Base-by-base conservation (phyloP, 192 early-diverging fungal species). In the Umbelopsis sp. region DNA sequence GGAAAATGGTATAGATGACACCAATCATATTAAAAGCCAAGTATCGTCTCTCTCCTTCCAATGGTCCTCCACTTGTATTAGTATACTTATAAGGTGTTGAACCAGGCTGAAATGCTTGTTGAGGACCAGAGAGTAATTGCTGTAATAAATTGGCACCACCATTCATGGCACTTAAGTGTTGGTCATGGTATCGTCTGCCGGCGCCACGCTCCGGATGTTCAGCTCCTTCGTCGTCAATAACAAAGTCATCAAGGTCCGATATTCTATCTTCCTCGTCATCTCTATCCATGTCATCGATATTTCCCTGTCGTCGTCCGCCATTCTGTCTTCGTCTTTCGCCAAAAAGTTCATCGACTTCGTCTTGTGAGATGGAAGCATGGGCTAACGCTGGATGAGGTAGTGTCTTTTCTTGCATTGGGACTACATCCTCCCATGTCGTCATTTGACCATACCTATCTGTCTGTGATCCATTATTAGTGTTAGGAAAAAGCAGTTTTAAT, bases 11-110 rank as follows among this genome's bases (percentile, higher is more conserved):
- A 52, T 87, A 86, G 20, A 99, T 89, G 5, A 86, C 80, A 24
- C 97, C 97, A 17, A 95, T 71, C 78, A 95, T 79, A 72, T 97
- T 97, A 78, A 96, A 96, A 17, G 91, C 94, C 83, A 92, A 78
- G 62, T 90, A 91, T 7, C 87, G 85, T 36, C 87, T 84, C 20
- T 84, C 71, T 50, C 77, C 77, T 8, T 73, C 65, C 12, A 34
- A 41, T 29, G 77, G 77, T 25, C 10, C 34, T 11, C 51, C 49
- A 14, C 25, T 14, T 10, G 7, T 25, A 16, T 41, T 43, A 10
- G 21, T 45, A 4, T 65, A 44, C 38, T 76, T 56, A 47, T 77
- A 77, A 8, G 91, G 87, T 3, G 96, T 96, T 10, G 95, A 80
- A 7, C 94, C 95, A 25, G 96, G 88, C 69, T 99, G 96, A 73